These are phyloP conservation scores for Moricandia arvensis DNA, from an alignment of 345 rosid genomes.

Conservation along the genomic window DNA sequence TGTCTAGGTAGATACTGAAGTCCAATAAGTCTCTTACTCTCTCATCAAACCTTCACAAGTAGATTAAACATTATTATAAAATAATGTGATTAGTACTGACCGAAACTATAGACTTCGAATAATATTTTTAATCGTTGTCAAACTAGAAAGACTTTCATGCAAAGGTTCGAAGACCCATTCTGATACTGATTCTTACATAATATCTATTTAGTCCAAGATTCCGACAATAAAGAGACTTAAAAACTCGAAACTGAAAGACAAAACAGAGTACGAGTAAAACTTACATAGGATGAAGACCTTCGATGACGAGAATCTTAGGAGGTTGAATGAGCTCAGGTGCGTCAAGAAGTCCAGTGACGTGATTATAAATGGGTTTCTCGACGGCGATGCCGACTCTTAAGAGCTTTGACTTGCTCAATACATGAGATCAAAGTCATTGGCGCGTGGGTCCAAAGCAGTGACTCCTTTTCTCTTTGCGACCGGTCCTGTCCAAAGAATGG, in stretches of 20 bases:
- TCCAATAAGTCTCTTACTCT: conserved; percentile 84
- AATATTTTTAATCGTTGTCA: neutral
- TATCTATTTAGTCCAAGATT: conserved; percentile 13
- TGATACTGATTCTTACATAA: conserved; percentile 8
- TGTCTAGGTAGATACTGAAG: conserved; percentile 97
- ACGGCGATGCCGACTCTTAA: conserved; percentile 77
- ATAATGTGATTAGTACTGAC: neutral
- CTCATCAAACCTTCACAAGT: conserved; percentile 64
- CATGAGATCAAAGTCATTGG: conserved; percentile 92
- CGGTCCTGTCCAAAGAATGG: conserved; percentile 89
- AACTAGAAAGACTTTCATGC: conserved; percentile 10
- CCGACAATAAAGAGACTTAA: conserved; percentile 17
- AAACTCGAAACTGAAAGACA: neutral
- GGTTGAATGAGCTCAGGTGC: conserved; percentile 91
- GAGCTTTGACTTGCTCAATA: conserved; percentile 86
- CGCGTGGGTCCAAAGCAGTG: conserved; percentile 92
- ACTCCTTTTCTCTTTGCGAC: conserved; percentile 87
- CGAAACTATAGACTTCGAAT: conserved; percentile 16
- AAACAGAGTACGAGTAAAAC: conserved; percentile 13
- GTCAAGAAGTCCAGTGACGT: conserved; percentile 84
- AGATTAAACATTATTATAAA: conserved; percentile 1
- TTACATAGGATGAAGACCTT: conserved; percentile 99
- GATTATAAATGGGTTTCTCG: conserved; percentile 87
- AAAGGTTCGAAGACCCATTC: conserved; percentile 16
- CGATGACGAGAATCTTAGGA: conserved; percentile 94